phyloP scores from a whole-genome alignment of 2,329 filamentous ascomycete species.

The Chaetomiaceae sp. region DNA sequence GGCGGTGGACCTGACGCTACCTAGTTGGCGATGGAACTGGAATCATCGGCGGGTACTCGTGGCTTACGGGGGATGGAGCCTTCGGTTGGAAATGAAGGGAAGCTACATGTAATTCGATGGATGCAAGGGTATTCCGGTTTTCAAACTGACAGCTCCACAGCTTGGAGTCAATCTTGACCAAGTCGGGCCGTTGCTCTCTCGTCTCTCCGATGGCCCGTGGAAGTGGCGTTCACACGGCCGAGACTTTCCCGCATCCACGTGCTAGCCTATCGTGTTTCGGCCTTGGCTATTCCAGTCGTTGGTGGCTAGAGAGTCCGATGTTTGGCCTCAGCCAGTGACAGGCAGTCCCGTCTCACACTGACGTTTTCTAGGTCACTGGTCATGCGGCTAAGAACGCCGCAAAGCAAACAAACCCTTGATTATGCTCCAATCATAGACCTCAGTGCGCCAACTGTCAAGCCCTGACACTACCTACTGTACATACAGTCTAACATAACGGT shows the following conservation, averaged over 20 bases:
- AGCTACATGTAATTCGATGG: neutral
- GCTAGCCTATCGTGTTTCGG: neutral
- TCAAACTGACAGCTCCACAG: neutral
- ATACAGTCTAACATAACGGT: neutral
- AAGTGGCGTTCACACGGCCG: slow-evolving; percentile 7
- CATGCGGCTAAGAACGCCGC: slow-evolving; percentile 8
- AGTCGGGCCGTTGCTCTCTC: neutral
- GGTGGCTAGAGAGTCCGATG: neutral
- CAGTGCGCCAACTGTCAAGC: neutral
- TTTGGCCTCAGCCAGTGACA: slow-evolving; percentile 2
- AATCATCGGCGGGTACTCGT: too few relatives aligned
- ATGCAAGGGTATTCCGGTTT: neutral
- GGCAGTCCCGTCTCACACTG: neutral
- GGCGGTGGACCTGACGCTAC: neutral
- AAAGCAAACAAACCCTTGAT: slow-evolving; percentile 1
- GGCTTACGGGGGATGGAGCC: too few relatives aligned
- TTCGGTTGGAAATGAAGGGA: neutral
- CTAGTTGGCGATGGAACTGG: too few relatives aligned
- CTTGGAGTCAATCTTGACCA: neutral
- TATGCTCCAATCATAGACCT: neutral
- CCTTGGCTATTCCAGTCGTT: neutral
- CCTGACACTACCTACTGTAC: too few relatives aligned
- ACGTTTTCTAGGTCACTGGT: neutral
- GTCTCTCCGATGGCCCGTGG: neutral
- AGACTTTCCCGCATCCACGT: neutral